Conservation (phyloP, 306 rosid species). For the Psophocarpus tetragonolobus region DNA sequence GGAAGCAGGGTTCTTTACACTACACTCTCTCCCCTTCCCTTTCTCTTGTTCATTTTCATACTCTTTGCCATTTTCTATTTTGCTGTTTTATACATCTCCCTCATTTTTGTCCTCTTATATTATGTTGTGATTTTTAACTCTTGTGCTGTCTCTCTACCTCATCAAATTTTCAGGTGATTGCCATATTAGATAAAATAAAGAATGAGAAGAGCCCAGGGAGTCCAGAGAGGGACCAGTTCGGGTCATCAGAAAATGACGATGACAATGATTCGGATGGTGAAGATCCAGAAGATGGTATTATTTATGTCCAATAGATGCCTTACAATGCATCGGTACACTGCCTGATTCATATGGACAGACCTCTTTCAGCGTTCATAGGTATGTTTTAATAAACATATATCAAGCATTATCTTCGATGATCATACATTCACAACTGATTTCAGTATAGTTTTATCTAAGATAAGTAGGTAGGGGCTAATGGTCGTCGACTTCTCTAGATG, state of each 20-base stretch:
- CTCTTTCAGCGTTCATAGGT: slow-evolving; percentile 46
- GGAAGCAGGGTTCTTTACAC: slow-evolving; percentile 99
- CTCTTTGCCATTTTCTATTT: no score
- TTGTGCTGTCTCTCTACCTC: slow-evolving; percentile 9
- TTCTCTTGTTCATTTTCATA: no score
- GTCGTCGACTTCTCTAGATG: no score
- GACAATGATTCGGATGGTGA: slow-evolving; percentile 64
- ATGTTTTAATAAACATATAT: slow-evolving; percentile 31
- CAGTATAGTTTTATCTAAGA: neutral
- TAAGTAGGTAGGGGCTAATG: slow-evolving; percentile 11
- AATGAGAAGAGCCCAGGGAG: slow-evolving; percentile 45
- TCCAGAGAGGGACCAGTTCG: slow-evolving; percentile 42
- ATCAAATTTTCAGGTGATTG: slow-evolving; percentile 72
- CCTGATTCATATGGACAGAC: slow-evolving; percentile 28
- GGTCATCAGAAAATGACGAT: slow-evolving; percentile 49
- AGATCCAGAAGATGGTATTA: slow-evolving; percentile 75
- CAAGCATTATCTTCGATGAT: slow-evolving; percentile 16
- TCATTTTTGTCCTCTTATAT: no score
- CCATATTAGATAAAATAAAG: slow-evolving; percentile 81
- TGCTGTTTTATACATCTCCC: no score
- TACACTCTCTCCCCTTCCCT: no score
- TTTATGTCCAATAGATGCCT: slow-evolving; percentile 63
- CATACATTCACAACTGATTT: neutral
- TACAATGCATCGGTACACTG: slow-evolving; percentile 21
- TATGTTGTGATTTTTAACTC: slow-evolving; percentile 24